Evolutionary conservation across 768 basidiomycete genomes (phyloP), one percentile per base, ranked within the genome.

Genomic region (Mycena vulgaris): DNA sequence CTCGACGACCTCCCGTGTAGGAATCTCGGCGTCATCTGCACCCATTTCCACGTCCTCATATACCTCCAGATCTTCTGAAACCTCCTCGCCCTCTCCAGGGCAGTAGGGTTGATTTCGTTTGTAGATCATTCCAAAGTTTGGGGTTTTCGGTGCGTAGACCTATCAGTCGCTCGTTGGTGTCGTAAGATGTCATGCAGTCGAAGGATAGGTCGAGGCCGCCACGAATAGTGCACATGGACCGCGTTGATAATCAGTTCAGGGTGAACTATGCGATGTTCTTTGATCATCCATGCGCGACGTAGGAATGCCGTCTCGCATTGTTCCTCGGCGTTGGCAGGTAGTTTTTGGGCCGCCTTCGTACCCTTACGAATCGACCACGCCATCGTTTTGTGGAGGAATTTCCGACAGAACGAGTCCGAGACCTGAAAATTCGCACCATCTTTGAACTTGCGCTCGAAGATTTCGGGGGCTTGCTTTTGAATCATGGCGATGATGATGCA

Each of bases 301-400:
- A 79, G 37, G 57, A n/a, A n/a, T n/a, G n/a, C n/a, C n/a, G n/a
- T n/a, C n/a, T 62, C 49, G 30, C 63, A 70, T 27, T 70, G 65
- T 0, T 76, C 73, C 10, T 73, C 66, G 2, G 61, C 69, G 52
- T 81, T 58, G 1, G 5, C 49, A 4, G 80, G 80, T 11, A 75
- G 25, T 52, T 81, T 81, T 67, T 81, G 80, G 7, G 75, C 78
- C 0, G 80, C 79, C 40, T 74, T 51, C 33, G 80, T 81, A 8
- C 72, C 69, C 9, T 49, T 51, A 19, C 78, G 73, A 19, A 73
- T 30, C 1, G 72, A 72, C 78, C 78, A 79, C 7, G 52, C 27
- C 16, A 80, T 2, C 5, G 66, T 55, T 4, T 57, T 25, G 13
- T 52, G 19, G 0, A 80, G 47, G 51, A 78, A 81, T n/a, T 48